Conservation (phyloP, 495 filamentous ascomycete species). For the Aspergillus homomorphus region DNA sequence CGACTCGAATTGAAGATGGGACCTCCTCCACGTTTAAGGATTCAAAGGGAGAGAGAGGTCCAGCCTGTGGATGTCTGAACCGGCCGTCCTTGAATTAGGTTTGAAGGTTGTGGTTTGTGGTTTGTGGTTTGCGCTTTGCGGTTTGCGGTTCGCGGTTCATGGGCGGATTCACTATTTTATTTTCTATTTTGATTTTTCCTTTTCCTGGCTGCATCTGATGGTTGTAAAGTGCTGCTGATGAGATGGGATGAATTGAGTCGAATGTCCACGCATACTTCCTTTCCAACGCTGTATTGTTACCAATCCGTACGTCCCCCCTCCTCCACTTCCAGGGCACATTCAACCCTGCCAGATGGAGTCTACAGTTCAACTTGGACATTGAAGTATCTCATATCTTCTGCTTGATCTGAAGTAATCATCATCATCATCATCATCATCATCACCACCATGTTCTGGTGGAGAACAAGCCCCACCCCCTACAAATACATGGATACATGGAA, state of each 20-base stretch:
- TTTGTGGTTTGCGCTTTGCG: background rate
- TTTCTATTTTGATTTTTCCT: background rate
- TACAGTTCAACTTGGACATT: background rate
- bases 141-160: too few relatives aligned
- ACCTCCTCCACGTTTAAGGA: slow-evolving; percentile 4
- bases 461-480: background rate
- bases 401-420: background rate
- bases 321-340: background rate
- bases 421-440: too few relatives aligned
- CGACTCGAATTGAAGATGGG: background rate
- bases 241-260: background rate
- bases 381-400: background rate
- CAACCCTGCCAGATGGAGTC: background rate
- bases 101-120: background rate
- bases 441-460: background rate
- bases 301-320: background rate
- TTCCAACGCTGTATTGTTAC: background rate
- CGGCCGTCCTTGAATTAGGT: background rate
- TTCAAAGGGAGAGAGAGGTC: background rate
- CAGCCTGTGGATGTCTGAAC: background rate
- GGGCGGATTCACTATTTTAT: too few relatives aligned
- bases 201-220: background rate
- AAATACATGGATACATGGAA: background rate
- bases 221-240: background rate
- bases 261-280: background rate